Percentiles rank a stretch among this genome's conserved stretches.
phyloP scores from a whole-genome alignment of 768 basidiomycete genomes.

The Podaxis rugospora region DNA sequence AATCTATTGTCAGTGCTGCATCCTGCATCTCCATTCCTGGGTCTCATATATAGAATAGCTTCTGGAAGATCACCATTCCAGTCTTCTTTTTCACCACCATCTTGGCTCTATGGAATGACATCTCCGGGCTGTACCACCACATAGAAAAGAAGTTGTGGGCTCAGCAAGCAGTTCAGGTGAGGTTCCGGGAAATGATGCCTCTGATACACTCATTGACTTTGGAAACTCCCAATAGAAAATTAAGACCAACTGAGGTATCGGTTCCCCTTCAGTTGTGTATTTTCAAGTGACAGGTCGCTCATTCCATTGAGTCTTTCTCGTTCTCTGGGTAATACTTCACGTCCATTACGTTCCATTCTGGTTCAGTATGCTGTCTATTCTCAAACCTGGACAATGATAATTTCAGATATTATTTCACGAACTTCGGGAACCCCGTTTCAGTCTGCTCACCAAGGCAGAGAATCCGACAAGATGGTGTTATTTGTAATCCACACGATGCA shows the following conservation, averaged over 20 bases:
- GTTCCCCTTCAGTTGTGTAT: not conserved
- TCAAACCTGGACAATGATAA: not conserved
- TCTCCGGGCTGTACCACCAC: conserved; percentile 41
- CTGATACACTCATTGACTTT: not conserved
- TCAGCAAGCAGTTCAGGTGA: not conserved
- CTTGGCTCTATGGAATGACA: conserved; percentile 48
- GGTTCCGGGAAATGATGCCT: not conserved
- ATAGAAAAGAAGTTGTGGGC: conserved; percentile 36
- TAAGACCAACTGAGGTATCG: not conserved
- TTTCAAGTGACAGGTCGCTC: not conserved
- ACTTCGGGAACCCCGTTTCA: not conserved
- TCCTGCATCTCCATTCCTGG: not conserved
- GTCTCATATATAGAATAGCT: conserved; percentile 30
- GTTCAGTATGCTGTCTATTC: not conserved
- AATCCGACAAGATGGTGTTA: not conserved
- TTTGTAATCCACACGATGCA: not conserved
- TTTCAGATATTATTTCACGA: not conserved
- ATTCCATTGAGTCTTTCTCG: not conserved
- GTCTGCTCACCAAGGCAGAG: not conserved
- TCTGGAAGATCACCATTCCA: conserved; percentile 64
- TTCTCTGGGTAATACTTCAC: not conserved
- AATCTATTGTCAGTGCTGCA: conserved; percentile 39
- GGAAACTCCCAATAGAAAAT: not conserved
- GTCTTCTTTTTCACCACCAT: conserved; percentile 50
- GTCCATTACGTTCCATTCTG: not conserved